Evolutionary conservation across 805 yeast genomes (phyloP).

Genomic region (Wickerhamiella parazyma): DNA sequence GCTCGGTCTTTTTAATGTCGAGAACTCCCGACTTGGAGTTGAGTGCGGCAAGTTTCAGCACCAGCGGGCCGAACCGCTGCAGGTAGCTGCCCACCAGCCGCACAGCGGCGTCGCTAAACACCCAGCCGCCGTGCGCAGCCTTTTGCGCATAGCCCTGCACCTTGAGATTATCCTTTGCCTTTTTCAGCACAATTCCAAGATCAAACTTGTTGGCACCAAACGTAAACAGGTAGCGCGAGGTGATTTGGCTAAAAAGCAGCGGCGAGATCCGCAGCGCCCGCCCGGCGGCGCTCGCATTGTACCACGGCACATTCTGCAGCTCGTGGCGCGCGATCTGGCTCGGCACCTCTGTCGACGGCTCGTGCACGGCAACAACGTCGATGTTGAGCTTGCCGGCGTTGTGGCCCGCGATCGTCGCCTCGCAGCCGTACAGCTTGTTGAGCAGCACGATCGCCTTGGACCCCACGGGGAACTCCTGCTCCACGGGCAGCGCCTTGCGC

Average conservation of each 20-base stretch:
- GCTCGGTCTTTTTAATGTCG: conserved; percentile 11
- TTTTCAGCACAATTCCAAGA: conserved; percentile 74
- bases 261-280: conserved; percentile 44
- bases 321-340: conserved; percentile 45
- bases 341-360: conserved; percentile 55
- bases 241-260: conserved; percentile 58
- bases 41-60: conserved; percentile 28
- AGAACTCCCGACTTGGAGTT: conserved; percentile 16
- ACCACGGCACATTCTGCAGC: conserved; percentile 40
- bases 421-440: conserved; percentile 73
- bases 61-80: conserved; percentile 46
- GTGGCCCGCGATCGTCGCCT: conserved; percentile 35
- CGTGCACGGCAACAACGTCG: conserved; percentile 16
- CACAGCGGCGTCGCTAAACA: conserved; percentile 62
- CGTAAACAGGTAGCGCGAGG: conserved; percentile 55
- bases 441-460: conserved; percentile 69
- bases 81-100: conserved; percentile 49
- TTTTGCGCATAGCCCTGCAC: conserved; percentile 78
- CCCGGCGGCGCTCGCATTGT: conserved; percentile 52
- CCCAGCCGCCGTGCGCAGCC: conserved; percentile 59
- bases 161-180: conserved; percentile 63
- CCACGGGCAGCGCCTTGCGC: conserved; percentile 61
- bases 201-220: conserved; percentile 42
- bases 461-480: conserved; percentile 66
- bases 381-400: conserved; percentile 26